phyloP scores from a whole-genome alignment of 2,329 filamentous ascomycete species.

The Erysiphe neolycopersici region DNA sequence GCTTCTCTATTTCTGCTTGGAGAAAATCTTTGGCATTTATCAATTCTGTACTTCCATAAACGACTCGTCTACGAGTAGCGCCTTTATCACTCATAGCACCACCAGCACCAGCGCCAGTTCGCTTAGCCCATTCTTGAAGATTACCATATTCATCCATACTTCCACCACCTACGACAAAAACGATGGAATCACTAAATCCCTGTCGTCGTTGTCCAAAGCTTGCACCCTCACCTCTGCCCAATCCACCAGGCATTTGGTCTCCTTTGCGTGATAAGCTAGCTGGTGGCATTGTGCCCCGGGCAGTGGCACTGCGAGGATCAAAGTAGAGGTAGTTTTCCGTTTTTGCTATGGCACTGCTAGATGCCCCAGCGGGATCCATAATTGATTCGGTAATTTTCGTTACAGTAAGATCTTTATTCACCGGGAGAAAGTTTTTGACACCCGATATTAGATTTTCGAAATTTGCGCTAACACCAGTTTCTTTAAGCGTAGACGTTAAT shows the following conservation, averaged over 20 bases:
- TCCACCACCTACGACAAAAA: conserved; percentile 87
- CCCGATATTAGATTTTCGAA: conserved; percentile 86
- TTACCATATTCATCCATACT: conserved; percentile 99
- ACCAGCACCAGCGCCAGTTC: conserved; percentile 31
- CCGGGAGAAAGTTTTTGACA: conserved; percentile 95
- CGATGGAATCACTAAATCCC: conserved; percentile 68
- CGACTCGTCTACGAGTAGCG: conserved; percentile 50
- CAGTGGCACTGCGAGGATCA: conserved; percentile 79
- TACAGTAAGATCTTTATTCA: conserved; percentile 79
- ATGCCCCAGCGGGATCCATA: conserved; percentile 83
- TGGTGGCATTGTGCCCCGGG: conserved; percentile 71
- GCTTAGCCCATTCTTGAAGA: conserved; percentile 77
- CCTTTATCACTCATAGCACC: conserved; percentile 19
- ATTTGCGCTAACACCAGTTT: conserved; percentile 60
- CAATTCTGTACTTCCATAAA: conserved; percentile 82
- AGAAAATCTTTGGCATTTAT: conserved; percentile 43
- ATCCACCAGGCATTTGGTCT: conserved; percentile 17
- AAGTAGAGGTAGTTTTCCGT: conserved; percentile 96
- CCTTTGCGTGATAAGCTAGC: conserved; percentile 30
- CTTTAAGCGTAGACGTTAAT: conserved; percentile 80
- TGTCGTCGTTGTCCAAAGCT: conserved; percentile 80
- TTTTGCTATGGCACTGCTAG: conserved; percentile 78
- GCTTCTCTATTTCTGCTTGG: conserved; percentile 30
- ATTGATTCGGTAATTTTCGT: conserved; percentile 96
- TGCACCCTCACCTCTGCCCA: conserved; percentile 40